Evolutionary conservation across 2,329 filamentous ascomycete genomes (phyloP).

Genomic region (Epichloe hybrida): DNA sequence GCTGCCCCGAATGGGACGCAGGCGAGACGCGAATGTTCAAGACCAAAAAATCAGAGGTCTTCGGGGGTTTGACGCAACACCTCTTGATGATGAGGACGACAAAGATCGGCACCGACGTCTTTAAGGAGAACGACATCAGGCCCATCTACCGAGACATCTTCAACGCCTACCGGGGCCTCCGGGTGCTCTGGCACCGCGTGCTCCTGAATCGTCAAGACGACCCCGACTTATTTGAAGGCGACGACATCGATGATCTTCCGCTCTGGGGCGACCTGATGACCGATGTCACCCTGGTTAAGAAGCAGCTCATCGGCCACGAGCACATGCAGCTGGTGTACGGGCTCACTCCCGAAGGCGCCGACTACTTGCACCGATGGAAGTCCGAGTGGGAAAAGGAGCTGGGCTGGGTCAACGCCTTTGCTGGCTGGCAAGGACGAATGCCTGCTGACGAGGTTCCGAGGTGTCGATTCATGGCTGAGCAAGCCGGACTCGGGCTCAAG

Average conservation of each 20-base stretch:
- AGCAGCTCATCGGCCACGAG: background rate
- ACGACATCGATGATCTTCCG: background rate
- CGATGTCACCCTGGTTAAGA: background rate
- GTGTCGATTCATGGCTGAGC: background rate
- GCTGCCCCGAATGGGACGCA: background rate
- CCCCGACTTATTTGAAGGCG: background rate
- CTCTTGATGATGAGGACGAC: background rate
- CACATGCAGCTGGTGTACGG: conserved; percentile 5
- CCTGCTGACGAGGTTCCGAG: background rate
- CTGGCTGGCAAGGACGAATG: conserved; percentile 7
- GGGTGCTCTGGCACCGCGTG: background rate
- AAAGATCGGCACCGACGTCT: background rate
- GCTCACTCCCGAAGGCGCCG: conserved; percentile 1
- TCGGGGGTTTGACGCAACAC: background rate
- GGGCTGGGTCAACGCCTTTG: conserved; percentile 9
- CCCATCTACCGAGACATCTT: background rate
- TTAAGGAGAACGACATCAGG: background rate
- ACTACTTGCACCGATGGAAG: conserved; percentile 2
- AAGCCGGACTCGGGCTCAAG: background rate
- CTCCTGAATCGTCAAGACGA: background rate
- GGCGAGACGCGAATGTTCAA: background rate
- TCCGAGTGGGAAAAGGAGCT: conserved; percentile 6
- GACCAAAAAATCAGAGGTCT: background rate
- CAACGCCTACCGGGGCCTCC: background rate
- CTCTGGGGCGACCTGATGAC: conserved; percentile 2